Conservation (phyloP, 139 green algal species). For the Prasinococcaceae sp. region DNA sequence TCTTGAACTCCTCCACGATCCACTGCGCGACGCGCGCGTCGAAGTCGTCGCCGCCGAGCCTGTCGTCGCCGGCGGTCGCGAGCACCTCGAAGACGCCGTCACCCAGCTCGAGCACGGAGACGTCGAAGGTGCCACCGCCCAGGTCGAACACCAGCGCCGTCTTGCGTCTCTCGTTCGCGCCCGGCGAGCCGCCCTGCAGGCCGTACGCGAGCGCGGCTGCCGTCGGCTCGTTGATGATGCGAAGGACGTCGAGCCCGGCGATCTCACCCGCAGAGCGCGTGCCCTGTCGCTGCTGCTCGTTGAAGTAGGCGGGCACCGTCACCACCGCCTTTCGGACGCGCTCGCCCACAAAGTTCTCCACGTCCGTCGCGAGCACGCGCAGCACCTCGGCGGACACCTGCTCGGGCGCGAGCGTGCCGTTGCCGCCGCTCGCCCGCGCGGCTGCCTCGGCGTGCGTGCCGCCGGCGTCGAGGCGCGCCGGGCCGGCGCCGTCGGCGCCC, state of each 20-base stretch:
- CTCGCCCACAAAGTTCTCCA: conserved; percentile 2
- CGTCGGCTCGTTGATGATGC: conserved; percentile 32
- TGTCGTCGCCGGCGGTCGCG: too few species aligned
- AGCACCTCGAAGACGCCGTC: too few species aligned
- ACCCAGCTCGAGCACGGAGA: too few species aligned
- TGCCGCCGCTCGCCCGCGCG: too few species aligned
- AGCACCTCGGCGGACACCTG: too few species aligned
- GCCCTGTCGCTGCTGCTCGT: conserved; percentile 36
- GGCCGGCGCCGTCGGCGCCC: too few species aligned
- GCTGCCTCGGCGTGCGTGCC: too few species aligned
- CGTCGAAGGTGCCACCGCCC: conserved; percentile 23
- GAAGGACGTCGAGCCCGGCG: conserved; percentile 22
- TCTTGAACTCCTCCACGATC: too few species aligned
- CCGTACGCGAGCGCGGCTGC: conserved; percentile 22
- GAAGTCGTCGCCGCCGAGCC: too few species aligned
- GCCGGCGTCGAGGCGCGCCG: too few species aligned
- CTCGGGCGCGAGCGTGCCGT: too few species aligned
- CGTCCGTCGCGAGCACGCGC: conserved; percentile 1
- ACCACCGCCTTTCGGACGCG: conserved; percentile 22
- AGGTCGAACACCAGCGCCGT: conserved; percentile 57
- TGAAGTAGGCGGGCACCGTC: conserved; percentile 32
- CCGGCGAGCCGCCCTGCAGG: not conserved
- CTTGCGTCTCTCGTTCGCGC: conserved; percentile 1
- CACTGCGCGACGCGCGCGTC: too few species aligned
- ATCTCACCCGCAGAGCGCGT: conserved; percentile 62